Percentiles rank a stretch among this genome's conserved stretches.
Conservation (phyloP, 805 yeast genomes). For the Candida coleopterorum region DNA sequence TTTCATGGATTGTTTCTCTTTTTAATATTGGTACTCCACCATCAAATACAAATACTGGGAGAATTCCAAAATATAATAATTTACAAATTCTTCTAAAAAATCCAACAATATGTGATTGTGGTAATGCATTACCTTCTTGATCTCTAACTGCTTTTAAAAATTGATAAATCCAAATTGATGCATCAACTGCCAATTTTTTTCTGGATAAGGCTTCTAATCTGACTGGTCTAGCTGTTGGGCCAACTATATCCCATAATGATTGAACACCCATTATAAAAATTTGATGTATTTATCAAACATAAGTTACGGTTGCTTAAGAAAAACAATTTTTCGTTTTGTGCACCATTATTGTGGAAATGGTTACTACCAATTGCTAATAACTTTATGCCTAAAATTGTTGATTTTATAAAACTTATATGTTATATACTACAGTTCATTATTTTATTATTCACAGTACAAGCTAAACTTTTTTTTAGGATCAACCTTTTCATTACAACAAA, state of each 20-base stretch:
- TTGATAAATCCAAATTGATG: conserved; percentile 98
- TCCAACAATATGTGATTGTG: conserved; percentile 88
- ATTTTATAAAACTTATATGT: too few species aligned
- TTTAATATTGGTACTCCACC: conserved; percentile 91
- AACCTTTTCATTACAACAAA: too few species aligned
- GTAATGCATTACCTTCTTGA: conserved; percentile 68
- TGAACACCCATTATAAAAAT: conserved; percentile 87
- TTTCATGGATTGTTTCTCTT: conserved; percentile 65
- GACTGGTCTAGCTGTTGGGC: conserved; percentile 88
- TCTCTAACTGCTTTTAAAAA: conserved; percentile 93
- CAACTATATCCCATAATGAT: conserved; percentile 87
- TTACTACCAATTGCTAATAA: too few species aligned
- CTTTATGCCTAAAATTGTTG: too few species aligned
- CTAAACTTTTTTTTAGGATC: too few species aligned
- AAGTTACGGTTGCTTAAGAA: background rate
- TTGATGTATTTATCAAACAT: too few species aligned
- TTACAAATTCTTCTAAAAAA: conserved; percentile 93
- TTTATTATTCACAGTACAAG: too few species aligned
- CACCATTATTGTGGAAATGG: too few species aligned
- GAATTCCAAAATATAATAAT: conserved; percentile 76
- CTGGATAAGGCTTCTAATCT: conserved; percentile 78
- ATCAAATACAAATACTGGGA: conserved; percentile 89
- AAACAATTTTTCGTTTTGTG: background rate
- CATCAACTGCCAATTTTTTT: conserved; percentile 87
- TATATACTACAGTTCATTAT: too few species aligned